These are phyloP conservation scores for Myxozyma neotropica DNA, from an alignment of 805 yeast genomes.

Conservation along the genomic window DNA sequence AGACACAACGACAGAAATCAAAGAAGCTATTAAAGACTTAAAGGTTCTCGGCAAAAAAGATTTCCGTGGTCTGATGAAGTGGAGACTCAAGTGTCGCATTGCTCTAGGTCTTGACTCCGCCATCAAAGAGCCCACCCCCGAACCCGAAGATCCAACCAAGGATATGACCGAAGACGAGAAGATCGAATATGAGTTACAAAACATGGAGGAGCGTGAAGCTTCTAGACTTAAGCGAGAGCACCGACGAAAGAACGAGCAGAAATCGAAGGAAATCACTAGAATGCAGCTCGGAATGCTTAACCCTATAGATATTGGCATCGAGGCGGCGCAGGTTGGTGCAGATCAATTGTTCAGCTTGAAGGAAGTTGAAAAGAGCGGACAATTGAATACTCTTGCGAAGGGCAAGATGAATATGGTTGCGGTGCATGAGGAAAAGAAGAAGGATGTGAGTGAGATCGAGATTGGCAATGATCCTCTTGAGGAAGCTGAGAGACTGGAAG, in stretches of 20 bases:
- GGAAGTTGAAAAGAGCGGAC: slow-evolving; percentile 86
- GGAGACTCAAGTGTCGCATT: slow-evolving; percentile 86
- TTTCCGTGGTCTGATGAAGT: slow-evolving; percentile 77
- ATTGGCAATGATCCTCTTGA: slow-evolving; percentile 37
- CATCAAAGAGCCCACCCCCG: slow-evolving; percentile 53
- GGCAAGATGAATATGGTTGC: slow-evolving; percentile 46
- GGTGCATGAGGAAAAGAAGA: slow-evolving; percentile 41
- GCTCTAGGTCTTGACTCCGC: slow-evolving; percentile 62
- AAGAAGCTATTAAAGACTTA: slow-evolving; percentile 85
- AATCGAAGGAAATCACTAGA: slow-evolving; percentile 84
- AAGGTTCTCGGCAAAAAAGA: slow-evolving; percentile 94
- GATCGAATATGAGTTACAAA: slow-evolving; percentile 81
- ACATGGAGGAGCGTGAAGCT: slow-evolving; percentile 70
- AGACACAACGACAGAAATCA: slow-evolving; percentile 74
- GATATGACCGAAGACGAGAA: slow-evolving; percentile 69
- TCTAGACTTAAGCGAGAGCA: slow-evolving; percentile 75
- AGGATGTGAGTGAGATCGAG: slow-evolving; percentile 23
- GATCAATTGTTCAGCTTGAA: slow-evolving; percentile 81
- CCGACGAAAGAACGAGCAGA: slow-evolving; percentile 76
- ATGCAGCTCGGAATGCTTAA: slow-evolving; percentile 97
- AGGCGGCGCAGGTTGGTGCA: slow-evolving; percentile 79
- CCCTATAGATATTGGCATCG: slow-evolving; percentile 89
- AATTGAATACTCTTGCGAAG: slow-evolving; percentile 38
- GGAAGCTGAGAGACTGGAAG: slow-evolving; percentile 61
- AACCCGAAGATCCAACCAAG: slow-evolving; percentile 53